Evolutionary conservation across 331 rosid species (phyloP).

Genomic region (Phaseolus coccineus): DNA sequence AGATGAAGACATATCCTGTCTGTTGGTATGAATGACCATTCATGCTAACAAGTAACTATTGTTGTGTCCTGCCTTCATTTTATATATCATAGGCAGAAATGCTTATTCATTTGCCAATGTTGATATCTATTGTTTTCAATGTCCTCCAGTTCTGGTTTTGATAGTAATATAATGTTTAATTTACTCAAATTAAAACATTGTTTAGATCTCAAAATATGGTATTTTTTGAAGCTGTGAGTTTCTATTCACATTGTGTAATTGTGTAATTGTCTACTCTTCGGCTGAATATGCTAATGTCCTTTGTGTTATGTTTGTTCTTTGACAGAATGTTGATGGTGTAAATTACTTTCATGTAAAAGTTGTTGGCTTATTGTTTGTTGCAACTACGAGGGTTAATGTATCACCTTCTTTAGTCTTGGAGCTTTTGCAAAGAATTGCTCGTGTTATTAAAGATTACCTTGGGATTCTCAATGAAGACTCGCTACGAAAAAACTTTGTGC

Average conservation of each 20-base stretch:
- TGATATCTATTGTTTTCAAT: background rate
- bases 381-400: slow-evolving; percentile 78
- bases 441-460: slow-evolving; percentile 87
- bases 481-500: slow-evolving; percentile 80
- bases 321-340: slow-evolving; percentile 87
- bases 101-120: slow-evolving; percentile 28
- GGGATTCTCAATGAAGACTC: slow-evolving; percentile 92
- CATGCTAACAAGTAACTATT: slow-evolving; percentile 27
- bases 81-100: slow-evolving; percentile 12
- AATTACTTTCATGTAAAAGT: slow-evolving; percentile 94
- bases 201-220: slow-evolving; percentile 17
- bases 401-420: slow-evolving; percentile 87
- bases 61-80: slow-evolving; percentile 24
- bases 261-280: slow-evolving; percentile 29
- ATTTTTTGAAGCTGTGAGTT: slow-evolving; percentile 29
- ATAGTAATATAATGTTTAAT: slow-evolving; percentile 19
- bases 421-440: slow-evolving; percentile 89
- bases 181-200: background rate
- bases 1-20: slow-evolving; percentile 19
- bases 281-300: slow-evolving; percentile 41
- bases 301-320: background rate
- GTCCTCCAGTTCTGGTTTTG: slow-evolving; percentile 25
- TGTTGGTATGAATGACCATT: slow-evolving; percentile 31
- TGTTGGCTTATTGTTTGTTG: slow-evolving; percentile 86
- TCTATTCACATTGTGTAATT: slow-evolving; percentile 29